Conservation (phyloP, 371 early-diverging fungal species). For the Mucor irregularis region DNA sequence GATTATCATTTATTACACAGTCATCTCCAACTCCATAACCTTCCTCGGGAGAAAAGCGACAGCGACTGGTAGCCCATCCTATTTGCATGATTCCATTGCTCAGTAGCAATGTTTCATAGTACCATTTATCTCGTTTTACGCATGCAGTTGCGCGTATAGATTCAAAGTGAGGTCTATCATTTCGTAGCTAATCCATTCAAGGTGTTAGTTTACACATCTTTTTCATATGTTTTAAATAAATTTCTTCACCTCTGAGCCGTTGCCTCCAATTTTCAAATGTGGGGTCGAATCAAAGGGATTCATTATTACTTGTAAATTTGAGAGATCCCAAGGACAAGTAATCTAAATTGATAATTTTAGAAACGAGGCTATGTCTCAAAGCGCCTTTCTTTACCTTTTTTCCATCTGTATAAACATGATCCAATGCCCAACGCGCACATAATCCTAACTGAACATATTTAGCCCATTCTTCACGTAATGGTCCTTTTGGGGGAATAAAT, state of each 20-base stretch:
- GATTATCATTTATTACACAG: constrained; percentile 35
- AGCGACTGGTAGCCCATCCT: constrained; percentile 64
- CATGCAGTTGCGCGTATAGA: constrained; percentile 46
- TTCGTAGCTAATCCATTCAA: constrained; percentile 28
- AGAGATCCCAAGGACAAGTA: constrained; percentile 36
- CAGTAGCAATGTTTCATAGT: constrained; percentile 57
- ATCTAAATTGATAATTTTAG: too few relatives aligned
- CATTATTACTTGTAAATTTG: constrained; percentile 34
- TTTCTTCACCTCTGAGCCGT: constrained; percentile 36
- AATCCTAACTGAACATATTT: constrained; percentile 39
- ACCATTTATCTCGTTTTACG: constrained; percentile 60
- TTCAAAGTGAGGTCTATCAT: constrained; percentile 51
- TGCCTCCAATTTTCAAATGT: constrained; percentile 43
- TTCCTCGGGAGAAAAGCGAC: constrained; percentile 65
- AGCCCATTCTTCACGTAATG: constrained; percentile 40
- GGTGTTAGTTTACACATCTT: background rate
- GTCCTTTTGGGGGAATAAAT: constrained; percentile 41
- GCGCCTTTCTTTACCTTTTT: constrained; percentile 19
- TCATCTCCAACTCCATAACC: constrained; percentile 68
- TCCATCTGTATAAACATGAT: constrained; percentile 34
- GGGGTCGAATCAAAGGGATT: constrained; percentile 50
- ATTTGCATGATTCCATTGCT: constrained; percentile 67
- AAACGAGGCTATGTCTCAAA: background rate
- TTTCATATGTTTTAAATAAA: background rate
- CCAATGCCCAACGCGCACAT: constrained; percentile 46